A percentile compares a stretch with the other conserved stretches of the same genome.
Conservation (phyloP, 176 grass and related monocot species). For the Oryza longistaminata region DNA sequence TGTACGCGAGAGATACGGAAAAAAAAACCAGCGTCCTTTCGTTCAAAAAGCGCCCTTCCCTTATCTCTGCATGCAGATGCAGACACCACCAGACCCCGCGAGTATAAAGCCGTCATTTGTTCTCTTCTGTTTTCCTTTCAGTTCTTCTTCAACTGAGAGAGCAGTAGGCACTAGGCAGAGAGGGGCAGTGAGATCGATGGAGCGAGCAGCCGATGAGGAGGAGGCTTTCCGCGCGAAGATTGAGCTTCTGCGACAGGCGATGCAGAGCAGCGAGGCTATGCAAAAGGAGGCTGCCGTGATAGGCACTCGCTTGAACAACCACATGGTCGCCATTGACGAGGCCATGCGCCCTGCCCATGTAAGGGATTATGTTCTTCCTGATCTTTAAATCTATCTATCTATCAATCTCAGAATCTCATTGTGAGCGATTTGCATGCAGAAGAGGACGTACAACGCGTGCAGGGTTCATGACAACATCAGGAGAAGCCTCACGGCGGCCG, state of each 20-base stretch:
- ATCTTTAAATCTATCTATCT: too few species aligned
- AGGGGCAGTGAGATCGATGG: neutral
- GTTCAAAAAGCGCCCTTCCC: neutral
- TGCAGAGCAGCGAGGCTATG: neutral
- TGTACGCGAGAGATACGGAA: too few species aligned
- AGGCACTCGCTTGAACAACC: neutral
- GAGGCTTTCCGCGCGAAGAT: neutral
- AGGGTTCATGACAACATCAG: constrained; percentile 27
- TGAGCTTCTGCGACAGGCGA: neutral
- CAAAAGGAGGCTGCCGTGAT: neutral
- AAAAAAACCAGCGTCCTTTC: neutral
- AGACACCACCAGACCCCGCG: too few species aligned
- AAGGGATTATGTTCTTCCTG: too few species aligned
- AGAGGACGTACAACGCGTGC: neutral
- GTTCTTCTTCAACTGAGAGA: neutral
- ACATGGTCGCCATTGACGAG: constrained; percentile 25
- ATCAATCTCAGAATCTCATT: too few species aligned
- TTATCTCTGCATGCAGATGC: neutral
- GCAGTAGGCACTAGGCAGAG: neutral
- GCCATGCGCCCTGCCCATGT: constrained; percentile 28
- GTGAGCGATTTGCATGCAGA: neutral
- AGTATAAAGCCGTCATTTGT: neutral
- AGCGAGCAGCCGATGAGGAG: neutral
- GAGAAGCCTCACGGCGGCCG: neutral
- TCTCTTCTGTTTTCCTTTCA: neutral